Evolutionary conservation across 139 green algal species (phyloP).

Genomic region (Limnomonas spitsbergensis): DNA sequence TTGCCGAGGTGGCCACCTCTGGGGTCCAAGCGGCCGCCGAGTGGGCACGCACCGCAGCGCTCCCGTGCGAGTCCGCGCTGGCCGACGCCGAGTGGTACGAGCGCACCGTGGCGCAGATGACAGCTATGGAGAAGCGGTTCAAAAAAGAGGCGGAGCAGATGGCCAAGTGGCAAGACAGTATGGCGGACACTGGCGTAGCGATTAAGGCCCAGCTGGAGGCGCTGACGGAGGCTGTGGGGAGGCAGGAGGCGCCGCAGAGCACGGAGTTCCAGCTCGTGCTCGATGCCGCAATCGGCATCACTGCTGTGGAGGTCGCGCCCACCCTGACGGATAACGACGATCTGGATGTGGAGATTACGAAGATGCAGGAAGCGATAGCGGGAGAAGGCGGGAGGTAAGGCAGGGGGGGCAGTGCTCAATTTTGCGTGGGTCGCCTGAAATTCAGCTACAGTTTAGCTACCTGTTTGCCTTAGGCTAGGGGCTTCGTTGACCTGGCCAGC

Average conservation of each 20-base stretch:
- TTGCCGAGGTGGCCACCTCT: background rate
- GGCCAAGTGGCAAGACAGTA: background rate
- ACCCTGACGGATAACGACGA: background rate
- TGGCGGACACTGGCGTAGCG: background rate
- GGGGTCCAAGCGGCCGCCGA: background rate
- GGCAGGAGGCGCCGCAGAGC: too few species aligned
- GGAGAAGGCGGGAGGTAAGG: too few species aligned
- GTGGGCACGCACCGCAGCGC: background rate
- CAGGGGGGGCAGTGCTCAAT: too few species aligned
- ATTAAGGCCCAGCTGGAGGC: background rate
- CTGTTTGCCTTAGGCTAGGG: too few species aligned
- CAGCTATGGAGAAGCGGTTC: background rate
- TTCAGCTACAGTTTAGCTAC: too few species aligned
- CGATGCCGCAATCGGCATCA: too few species aligned
- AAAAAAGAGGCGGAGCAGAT: background rate
- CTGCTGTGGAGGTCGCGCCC: background rate
- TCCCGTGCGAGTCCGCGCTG: background rate
- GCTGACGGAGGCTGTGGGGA: background rate
- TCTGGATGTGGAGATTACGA: too few species aligned
- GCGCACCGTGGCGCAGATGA: background rate
- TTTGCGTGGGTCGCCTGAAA: too few species aligned
- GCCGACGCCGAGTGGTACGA: constrained; percentile 3
- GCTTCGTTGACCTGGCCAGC: too few species aligned
- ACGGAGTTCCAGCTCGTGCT: too few species aligned
- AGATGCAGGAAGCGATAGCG: too few species aligned